Evolutionary conservation across 768 basidiomycete species (phyloP).

Genomic region (Psilocybe azurescens): DNA sequence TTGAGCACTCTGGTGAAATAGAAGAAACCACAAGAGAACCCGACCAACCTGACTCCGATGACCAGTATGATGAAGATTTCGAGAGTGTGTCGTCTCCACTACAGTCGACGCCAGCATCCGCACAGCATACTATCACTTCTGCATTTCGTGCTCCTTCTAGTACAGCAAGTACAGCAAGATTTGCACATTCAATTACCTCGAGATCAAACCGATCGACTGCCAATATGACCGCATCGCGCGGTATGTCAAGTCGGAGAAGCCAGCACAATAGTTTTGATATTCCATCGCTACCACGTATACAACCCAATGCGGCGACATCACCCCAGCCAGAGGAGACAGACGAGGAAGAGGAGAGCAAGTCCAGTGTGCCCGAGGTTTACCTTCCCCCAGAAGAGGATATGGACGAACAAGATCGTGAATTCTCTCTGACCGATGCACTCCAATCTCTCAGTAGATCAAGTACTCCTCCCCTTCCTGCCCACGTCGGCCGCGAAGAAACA

Average conservation of each 20-base stretch:
- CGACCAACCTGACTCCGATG: conserved; percentile 36
- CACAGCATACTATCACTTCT: conserved; percentile 49
- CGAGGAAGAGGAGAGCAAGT: conserved; percentile 46
- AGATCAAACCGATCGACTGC: conserved; percentile 57
- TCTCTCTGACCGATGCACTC: conserved; percentile 62
- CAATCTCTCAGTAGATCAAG: conserved; percentile 59
- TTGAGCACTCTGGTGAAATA: conserved; percentile 64
- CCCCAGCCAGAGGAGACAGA: conserved; percentile 35
- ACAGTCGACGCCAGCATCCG: conserved; percentile 68
- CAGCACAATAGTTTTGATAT: conserved; percentile 65
- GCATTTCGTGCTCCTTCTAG: conserved; percentile 52
- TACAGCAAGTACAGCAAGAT: conserved; percentile 54
- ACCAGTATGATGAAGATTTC: conserved; percentile 45
- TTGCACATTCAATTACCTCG: conserved; percentile 51
- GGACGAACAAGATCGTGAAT: conserved; percentile 44
- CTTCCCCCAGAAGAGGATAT: conserved; percentile 52
- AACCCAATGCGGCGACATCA: conserved; percentile 33
- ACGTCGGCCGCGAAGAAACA: conserved; percentile 42
- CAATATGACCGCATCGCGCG: conserved; percentile 34
- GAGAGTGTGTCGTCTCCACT: conserved; percentile 53
- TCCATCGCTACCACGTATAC: conserved; percentile 53
- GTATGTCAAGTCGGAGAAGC: conserved; percentile 36
- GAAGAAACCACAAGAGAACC: conserved; percentile 33
- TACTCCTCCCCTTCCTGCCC: conserved; percentile 51
- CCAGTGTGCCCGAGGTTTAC: conserved; percentile 59